Conservation (phyloP, 768 basidiomycete species). For the Boletellus sp. region DNA sequence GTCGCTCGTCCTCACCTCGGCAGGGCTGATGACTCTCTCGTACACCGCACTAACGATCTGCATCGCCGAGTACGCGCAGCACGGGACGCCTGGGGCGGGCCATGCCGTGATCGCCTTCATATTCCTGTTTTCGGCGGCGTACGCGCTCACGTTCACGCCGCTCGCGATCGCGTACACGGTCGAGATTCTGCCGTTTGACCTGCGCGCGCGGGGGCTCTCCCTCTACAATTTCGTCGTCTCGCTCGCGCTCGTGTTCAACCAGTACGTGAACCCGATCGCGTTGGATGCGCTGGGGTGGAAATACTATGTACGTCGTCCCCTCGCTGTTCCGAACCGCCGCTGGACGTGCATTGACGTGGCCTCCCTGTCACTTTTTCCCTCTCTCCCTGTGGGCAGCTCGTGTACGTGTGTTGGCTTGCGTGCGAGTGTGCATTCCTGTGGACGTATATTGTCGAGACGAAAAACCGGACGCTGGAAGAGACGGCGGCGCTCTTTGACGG, state of each 20-base stretch:
- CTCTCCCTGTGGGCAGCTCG: not conserved
- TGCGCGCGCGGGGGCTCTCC: constrained; percentile 78
- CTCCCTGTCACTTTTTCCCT: too few relatives aligned
- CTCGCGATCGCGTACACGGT: constrained; percentile 60
- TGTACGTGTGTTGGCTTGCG: constrained; percentile 21
- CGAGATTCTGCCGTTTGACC: constrained; percentile 77
- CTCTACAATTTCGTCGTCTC: constrained; percentile 66
- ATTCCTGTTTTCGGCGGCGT: constrained; percentile 49
- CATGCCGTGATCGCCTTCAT: constrained; percentile 52
- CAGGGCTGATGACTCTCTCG: constrained; percentile 56
- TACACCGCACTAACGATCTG: constrained; percentile 67
- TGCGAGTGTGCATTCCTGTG: constrained; percentile 9
- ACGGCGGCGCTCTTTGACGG: constrained; percentile 72
- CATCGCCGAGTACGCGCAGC: constrained; percentile 52
- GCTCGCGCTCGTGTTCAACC: constrained; percentile 71
- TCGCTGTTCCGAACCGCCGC: too few relatives aligned
- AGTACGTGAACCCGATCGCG: constrained; percentile 77
- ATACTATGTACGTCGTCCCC: constrained; percentile 32
- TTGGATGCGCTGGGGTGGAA: constrained; percentile 50
- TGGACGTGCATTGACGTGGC: too few relatives aligned
- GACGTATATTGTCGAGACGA: constrained; percentile 20
- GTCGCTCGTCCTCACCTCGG: constrained; percentile 58
- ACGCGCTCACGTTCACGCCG: constrained; percentile 75
- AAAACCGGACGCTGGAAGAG: constrained; percentile 60
- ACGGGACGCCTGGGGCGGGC: constrained; percentile 40